Base-by-base conservation (phyloP, 2,329 filamentous ascomycete species). In the Pezicula neosporulosa region DNA sequence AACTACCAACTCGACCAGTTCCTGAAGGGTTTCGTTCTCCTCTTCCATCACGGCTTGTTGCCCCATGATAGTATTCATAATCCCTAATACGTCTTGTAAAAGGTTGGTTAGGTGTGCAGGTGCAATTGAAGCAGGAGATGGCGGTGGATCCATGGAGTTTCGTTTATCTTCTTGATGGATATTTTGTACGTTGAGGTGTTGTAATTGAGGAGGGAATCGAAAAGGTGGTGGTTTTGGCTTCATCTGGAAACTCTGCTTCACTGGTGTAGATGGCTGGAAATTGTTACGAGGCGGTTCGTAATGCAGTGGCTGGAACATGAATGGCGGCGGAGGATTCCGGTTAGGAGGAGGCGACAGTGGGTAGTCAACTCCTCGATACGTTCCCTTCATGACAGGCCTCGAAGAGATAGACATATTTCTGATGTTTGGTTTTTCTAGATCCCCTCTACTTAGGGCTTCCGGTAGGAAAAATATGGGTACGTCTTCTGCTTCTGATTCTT, bases 61-160 rank as follows among this genome's bases (percentile, higher is more conserved):
- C 0, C 38, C 30, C 54, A 58, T 56, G 27, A 58, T 51, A n/a
- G 33, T 39, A 27, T 57, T 54, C 56, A 60, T 58, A 18, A 60
- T 52, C 3, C 35, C 44, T 16, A 60, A 28, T 2, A 60, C 52
- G 18, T 58, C 53, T 44, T 53, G 48, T 1, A 60, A 44, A 4
- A 60, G 48, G 13, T 30, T 35, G 1, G 58, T 58, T n/a, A 60
- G 48, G 10, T 53, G 54, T 13, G 47, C 47, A 2, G 56, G 58
- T 9, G 56, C 54, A 9, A 47, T 27, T 1, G 52, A 49, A 12
- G 56, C 51, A n/a, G 52, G 51, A 2, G 54, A 51, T 8, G 54
- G 50, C 18, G 51, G 51, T 24, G 44, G 48, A 3, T 8, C 16
- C 16, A 24, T 18, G 41, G 12, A 19, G 16, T 42, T 28, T 6